A percentile compares a stretch with the other conserved stretches of the same genome.
Evolutionary conservation across 192 early-diverging fungal species (phyloP).

Genomic region (Podila epigama): DNA sequence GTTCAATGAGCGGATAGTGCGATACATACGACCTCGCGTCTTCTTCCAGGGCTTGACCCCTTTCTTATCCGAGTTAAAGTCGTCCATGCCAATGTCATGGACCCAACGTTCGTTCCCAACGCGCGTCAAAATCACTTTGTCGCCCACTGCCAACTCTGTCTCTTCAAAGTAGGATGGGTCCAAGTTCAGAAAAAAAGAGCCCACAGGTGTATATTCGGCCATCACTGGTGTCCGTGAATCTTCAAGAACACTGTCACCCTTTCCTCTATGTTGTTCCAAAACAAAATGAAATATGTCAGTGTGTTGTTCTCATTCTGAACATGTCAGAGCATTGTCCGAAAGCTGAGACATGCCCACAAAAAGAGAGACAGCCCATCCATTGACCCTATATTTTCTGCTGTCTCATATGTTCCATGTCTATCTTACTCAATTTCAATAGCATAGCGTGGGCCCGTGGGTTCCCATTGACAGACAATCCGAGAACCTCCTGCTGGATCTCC

Average conservation of each 20-base stretch:
- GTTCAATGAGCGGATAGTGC: slow-evolving; percentile 41
- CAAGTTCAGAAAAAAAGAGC: slow-evolving; percentile 29
- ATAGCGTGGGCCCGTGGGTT: slow-evolving; percentile 25
- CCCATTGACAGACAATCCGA: slow-evolving; percentile 46
- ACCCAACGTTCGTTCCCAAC: slow-evolving; percentile 54
- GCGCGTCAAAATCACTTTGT: slow-evolving; percentile 46
- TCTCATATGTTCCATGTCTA: no score
- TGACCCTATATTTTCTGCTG: no score
- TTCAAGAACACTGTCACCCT: slow-evolving; percentile 23
- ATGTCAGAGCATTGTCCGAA: no score
- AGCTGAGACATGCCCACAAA: no score
- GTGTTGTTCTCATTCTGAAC: no score
- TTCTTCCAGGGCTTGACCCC: slow-evolving; percentile 54
- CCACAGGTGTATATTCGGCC: slow-evolving; percentile 52
- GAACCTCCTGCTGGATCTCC: slow-evolving; percentile 51
- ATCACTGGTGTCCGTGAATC: slow-evolving; percentile 39
- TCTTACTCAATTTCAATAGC: slow-evolving; percentile 44
- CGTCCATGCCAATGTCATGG: slow-evolving; percentile 54
- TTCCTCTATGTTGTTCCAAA: slow-evolving; percentile 19
- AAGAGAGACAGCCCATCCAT: no score
- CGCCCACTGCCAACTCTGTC: slow-evolving; percentile 19
- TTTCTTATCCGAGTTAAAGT: slow-evolving; percentile 25
- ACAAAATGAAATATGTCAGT: background rate
- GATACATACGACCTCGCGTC: slow-evolving; percentile 41
- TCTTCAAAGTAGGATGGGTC: slow-evolving; percentile 25